These are phyloP conservation scores for Saccharomycopsis hybrid DNA, from an alignment of 1,139 yeast genomes.

Conservation along the genomic window DNA sequence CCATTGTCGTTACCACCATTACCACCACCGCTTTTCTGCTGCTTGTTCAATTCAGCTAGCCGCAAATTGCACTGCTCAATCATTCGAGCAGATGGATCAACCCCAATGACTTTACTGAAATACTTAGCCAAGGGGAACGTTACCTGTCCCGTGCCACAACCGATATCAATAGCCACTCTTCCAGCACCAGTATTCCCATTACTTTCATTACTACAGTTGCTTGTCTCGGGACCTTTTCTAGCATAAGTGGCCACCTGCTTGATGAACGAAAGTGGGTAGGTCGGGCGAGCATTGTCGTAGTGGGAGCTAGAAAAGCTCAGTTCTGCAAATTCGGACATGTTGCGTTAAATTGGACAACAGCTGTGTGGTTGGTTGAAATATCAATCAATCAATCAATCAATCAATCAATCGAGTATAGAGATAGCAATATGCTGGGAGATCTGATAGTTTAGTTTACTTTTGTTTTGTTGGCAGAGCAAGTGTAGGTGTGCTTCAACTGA, in stretches of 20 bases:
- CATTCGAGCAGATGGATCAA: slow-evolving; percentile 66
- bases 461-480: too few relatives aligned
- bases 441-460: too few relatives aligned
- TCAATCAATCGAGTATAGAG: too few relatives aligned
- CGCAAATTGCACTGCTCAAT: slow-evolving; percentile 39
- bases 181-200: not conserved
- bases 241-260: not conserved
- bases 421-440: too few relatives aligned
- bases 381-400: too few relatives aligned
- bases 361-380: too few relatives aligned
- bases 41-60: not conserved
- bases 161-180: slow-evolving; percentile 52
- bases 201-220: too few relatives aligned
- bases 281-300: slow-evolving; percentile 9
- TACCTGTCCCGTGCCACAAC: slow-evolving; percentile 84
- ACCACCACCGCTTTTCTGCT: not conserved
- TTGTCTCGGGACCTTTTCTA: too few relatives aligned
- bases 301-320: slow-evolving; percentile 3
- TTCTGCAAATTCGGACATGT: slow-evolving; percentile 7
- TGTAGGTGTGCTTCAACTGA: too few relatives aligned
- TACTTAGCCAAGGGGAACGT: slow-evolving; percentile 42
- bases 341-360: not conserved
- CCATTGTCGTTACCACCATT: not conserved
- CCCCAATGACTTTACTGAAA: slow-evolving; percentile 47
- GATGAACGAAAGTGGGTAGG: slow-evolving; percentile 12